These are phyloP conservation scores for Neocucurbitaria cava DNA, from an alignment of 2,329 filamentous ascomycete species.

Conservation along the genomic window DNA sequence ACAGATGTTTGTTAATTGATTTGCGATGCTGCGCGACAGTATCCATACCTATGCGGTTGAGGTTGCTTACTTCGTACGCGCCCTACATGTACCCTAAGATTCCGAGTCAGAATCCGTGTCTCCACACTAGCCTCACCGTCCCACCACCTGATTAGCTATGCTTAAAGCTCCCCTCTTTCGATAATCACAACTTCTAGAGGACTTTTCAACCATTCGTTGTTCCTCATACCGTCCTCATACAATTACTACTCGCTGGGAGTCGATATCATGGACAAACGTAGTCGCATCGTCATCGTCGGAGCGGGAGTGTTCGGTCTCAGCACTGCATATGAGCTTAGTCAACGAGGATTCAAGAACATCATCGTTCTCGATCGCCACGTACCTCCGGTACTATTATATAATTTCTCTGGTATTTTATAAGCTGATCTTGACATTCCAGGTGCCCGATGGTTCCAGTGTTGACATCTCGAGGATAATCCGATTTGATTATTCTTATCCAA, in stretches of 20 bases:
- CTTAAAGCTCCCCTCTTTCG: neutral
- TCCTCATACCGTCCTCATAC: neutral
- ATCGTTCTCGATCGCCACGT: slow-evolving; percentile 14
- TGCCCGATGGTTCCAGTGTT: slow-evolving; percentile 47
- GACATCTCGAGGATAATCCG: slow-evolving; percentile 51
- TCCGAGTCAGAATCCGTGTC: neutral
- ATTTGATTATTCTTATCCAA: slow-evolving; percentile 42
- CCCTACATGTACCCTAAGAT: neutral
- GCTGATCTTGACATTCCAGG: neutral
- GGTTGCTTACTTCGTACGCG: too few relatives aligned
- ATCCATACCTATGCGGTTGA: too few relatives aligned
- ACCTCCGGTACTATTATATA: slow-evolving; percentile 11
- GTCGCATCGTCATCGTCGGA: slow-evolving; percentile 48
- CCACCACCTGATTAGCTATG: neutral
- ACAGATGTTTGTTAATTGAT: too few relatives aligned
- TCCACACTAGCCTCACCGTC: too few relatives aligned
- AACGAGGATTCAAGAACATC: slow-evolving; percentile 29
- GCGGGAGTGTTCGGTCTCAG: slow-evolving; percentile 62
- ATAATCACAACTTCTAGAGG: neutral
- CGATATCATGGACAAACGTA: slow-evolving; percentile 1
- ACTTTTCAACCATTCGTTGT: neutral
- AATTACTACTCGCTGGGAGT: too few relatives aligned
- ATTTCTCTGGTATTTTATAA: neutral
- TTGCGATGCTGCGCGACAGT: too few relatives aligned
- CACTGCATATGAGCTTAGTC: slow-evolving; percentile 72